A percentile compares a stretch with the other conserved stretches of the same genome.
Conservation (phyloP, 2,329 filamentous ascomycete species). For the Diaporthe amygdali region DNA sequence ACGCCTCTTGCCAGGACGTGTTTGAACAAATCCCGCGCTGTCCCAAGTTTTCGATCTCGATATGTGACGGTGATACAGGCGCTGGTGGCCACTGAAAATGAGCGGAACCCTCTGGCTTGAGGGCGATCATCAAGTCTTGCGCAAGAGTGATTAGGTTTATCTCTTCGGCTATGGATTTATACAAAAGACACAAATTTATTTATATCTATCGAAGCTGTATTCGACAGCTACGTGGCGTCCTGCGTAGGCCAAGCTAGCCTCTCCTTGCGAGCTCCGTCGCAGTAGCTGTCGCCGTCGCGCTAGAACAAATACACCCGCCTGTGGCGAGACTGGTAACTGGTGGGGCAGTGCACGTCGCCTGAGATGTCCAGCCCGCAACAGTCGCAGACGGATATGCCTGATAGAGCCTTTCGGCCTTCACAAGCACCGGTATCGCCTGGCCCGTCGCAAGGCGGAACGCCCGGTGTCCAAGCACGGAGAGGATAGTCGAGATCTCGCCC, state of each 20-base stretch:
- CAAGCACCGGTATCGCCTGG: constrained; percentile 70
- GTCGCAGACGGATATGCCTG: constrained; percentile 35
- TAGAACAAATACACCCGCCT: constrained; percentile 42
- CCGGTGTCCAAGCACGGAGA: constrained; percentile 57
- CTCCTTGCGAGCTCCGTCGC: background rate
- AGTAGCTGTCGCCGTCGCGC: background rate
- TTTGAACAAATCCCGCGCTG: too few species aligned
- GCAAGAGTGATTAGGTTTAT: background rate
- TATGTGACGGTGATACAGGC: too few species aligned
- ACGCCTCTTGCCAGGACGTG: too few species aligned
- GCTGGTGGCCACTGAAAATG: background rate
- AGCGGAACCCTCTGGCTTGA: background rate
- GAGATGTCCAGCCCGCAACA: constrained; percentile 41
- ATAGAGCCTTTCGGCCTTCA: constrained; percentile 58
- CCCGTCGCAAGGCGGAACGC: constrained; percentile 68
- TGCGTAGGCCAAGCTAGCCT: background rate
- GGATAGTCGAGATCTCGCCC: constrained; percentile 58
- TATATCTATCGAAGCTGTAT: background rate
- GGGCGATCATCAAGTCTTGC: background rate
- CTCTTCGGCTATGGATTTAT: background rate
- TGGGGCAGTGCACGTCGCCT: constrained; percentile 49
- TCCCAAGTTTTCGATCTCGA: too few species aligned
- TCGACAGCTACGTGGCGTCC: too few species aligned
- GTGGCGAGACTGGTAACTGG: constrained; percentile 48
- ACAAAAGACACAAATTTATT: background rate